Percentiles rank a stretch among this genome's conserved stretches.
These are phyloP conservation scores for Chondrus crispus DNA, from an alignment of 23 red algal genomes.

Conservation along the genomic window DNA sequence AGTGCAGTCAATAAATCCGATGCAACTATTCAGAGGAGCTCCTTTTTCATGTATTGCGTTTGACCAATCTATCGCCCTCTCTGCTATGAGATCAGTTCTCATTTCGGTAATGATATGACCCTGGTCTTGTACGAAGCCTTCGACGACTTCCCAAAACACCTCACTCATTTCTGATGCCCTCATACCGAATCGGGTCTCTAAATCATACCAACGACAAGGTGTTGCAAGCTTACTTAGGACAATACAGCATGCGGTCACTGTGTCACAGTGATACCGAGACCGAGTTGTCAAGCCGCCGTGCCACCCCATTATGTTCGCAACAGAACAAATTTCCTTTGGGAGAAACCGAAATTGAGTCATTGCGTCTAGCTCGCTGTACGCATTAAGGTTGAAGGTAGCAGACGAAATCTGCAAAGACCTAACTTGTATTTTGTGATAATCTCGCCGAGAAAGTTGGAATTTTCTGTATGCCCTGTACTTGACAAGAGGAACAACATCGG, in stretches of 20 bases:
- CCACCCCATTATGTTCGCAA: neutral
- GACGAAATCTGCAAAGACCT: neutral
- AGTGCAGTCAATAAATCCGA: constrained; percentile 33
- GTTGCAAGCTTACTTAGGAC: neutral
- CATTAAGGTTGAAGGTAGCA: neutral
- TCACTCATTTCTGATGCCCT: neutral
- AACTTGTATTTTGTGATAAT: neutral
- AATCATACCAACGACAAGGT: neutral
- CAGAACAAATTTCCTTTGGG: neutral
- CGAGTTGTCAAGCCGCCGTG: neutral
- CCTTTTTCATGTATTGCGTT: neutral
- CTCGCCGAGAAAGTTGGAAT: neutral
- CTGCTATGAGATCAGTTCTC: neutral
- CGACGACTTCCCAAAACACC: neutral
- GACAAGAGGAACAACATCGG: neutral
- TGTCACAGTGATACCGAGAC: neutral
- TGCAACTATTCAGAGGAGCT: constrained; percentile 13
- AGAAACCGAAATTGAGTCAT: neutral
- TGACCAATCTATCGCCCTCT: neutral
- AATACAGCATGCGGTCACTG: neutral
- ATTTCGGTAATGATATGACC: neutral
- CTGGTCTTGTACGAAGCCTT: neutral
- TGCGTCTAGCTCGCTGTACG: neutral
- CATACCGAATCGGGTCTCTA: neutral
- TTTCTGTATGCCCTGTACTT: neutral